phyloP scores from a whole-genome alignment of 257 asterid genomes.

The Forsythia suspensa region DNA sequence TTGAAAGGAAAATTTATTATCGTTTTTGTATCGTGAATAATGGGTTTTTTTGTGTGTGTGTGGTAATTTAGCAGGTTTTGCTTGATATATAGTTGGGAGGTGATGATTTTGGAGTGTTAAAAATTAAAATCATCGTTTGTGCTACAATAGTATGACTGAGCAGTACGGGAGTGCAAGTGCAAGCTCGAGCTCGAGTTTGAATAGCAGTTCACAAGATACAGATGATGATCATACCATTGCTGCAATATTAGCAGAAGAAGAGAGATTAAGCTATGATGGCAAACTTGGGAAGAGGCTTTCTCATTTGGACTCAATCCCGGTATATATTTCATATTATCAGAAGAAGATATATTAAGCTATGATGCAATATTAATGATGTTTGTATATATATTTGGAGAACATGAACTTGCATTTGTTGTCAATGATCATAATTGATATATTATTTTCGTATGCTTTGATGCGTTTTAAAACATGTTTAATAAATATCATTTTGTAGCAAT shows the following conservation, averaged over 20 bases:
- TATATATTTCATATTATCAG: slow-evolving; percentile 20
- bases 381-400: slow-evolving; percentile 13
- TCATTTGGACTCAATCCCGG: slow-evolving; percentile 90
- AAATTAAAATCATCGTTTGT: neutral
- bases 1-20: too few relatives aligned
- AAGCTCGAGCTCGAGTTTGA: slow-evolving; percentile 74
- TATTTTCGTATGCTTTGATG: neutral
- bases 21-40: slow-evolving; percentile 5
- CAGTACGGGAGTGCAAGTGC: slow-evolving; percentile 46
- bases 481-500: neutral
- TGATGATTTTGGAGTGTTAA: neutral
- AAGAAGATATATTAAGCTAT: too few relatives aligned
- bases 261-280: slow-evolving; percentile 39
- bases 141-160: slow-evolving; percentile 42
- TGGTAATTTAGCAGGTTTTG: neutral
- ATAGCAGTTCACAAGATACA: slow-evolving; percentile 72
- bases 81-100: slow-evolving; percentile 16
- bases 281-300: slow-evolving; percentile 86
- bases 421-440: neutral
- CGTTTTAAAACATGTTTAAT: neutral
- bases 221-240: slow-evolving; percentile 97
- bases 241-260: slow-evolving; percentile 70
- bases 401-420: slow-evolving; percentile 14
- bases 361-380: neutral
- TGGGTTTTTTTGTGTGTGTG: neutral